These are phyloP conservation scores for Lichtheimia corymbifera DNA, from an alignment of 371 early-diverging fungal species.

Conservation along the genomic window DNA sequence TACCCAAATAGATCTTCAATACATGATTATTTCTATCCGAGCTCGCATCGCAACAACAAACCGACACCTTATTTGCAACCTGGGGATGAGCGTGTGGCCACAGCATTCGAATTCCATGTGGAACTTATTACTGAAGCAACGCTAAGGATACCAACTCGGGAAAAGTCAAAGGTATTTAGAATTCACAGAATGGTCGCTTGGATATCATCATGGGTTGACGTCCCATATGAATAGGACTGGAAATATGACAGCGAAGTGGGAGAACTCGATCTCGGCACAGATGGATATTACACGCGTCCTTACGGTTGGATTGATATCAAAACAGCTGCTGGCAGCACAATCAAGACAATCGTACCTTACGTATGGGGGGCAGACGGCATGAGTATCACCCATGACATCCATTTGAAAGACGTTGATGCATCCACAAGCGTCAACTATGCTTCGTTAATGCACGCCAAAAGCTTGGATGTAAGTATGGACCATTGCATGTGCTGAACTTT, in stretches of 20 bases:
- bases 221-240: constrained; percentile 61
- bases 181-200: neutral
- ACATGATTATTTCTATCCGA: constrained; percentile 83
- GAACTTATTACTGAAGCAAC: constrained; percentile 67
- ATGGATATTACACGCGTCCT: constrained; percentile 58
- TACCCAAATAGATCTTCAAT: constrained; percentile 40
- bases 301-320: constrained; percentile 83
- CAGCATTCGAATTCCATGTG: constrained; percentile 64
- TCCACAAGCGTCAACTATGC: constrained; percentile 78
- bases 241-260: constrained; percentile 45
- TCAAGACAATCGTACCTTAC: constrained; percentile 67
- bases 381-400: constrained; percentile 50
- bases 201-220: neutral
- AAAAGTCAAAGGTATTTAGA: constrained; percentile 69
- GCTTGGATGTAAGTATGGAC: constrained; percentile 47
- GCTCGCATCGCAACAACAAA: constrained; percentile 55
- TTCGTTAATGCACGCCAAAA: constrained; percentile 52
- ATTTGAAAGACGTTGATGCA: constrained; percentile 52
- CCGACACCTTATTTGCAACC: constrained; percentile 52
- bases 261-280: constrained; percentile 42
- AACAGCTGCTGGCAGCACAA: constrained; percentile 52
- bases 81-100: constrained; percentile 62
- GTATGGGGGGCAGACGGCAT: constrained; percentile 56
- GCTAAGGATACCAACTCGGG: constrained; percentile 71
- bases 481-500: neutral